phyloP scores from a whole-genome alignment of 2,329 filamentous ascomycete species.

The Penicillium sp. region DNA sequence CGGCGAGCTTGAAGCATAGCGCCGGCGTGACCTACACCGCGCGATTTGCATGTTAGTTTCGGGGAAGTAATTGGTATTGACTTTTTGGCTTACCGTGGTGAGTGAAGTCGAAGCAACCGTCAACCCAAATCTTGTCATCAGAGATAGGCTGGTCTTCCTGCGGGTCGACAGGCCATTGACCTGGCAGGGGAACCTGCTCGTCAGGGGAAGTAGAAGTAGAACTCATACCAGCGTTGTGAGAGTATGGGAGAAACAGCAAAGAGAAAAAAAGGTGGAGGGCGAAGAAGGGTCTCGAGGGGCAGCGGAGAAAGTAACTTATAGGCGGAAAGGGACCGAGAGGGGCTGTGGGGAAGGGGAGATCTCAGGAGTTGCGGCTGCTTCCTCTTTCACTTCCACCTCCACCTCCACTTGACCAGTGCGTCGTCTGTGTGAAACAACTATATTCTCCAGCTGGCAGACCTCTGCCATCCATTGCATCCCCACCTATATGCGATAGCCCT shows the following conservation, averaged over 20 bases:
- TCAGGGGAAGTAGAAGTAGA: conserved; percentile 26
- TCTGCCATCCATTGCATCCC: too few species aligned
- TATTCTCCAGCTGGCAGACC: too few species aligned
- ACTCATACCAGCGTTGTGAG: too few species aligned
- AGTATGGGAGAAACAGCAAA: neutral
- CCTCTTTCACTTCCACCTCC: neutral
- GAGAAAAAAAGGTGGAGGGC: too few species aligned
- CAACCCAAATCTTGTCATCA: conserved; percentile 88
- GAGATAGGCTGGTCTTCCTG: conserved; percentile 62
- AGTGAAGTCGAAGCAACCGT: conserved; percentile 99
- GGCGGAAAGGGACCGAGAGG: conserved; percentile 5
- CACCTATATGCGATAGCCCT: neutral
- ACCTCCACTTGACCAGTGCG: too few species aligned
- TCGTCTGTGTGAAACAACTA: too few species aligned
- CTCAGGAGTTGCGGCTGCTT: conserved; percentile 7
- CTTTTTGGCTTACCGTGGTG: conserved; percentile 79
- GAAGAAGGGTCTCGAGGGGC: conserved; percentile 1
- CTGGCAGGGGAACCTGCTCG: conserved; percentile 53
- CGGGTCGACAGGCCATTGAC: conserved; percentile 68
- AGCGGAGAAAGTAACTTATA: conserved; percentile 3
- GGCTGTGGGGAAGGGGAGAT: conserved; percentile 13
- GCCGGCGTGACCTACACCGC: conserved; percentile 77
- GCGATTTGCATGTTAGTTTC: neutral
- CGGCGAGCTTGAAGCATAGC: conserved; percentile 96
- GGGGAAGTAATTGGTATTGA: too few species aligned